Evolutionary conservation across 2,329 filamentous ascomycete species (phyloP), one percentile per base, ranked within the genome.

Genomic region (Alternaria gansuensis): DNA sequence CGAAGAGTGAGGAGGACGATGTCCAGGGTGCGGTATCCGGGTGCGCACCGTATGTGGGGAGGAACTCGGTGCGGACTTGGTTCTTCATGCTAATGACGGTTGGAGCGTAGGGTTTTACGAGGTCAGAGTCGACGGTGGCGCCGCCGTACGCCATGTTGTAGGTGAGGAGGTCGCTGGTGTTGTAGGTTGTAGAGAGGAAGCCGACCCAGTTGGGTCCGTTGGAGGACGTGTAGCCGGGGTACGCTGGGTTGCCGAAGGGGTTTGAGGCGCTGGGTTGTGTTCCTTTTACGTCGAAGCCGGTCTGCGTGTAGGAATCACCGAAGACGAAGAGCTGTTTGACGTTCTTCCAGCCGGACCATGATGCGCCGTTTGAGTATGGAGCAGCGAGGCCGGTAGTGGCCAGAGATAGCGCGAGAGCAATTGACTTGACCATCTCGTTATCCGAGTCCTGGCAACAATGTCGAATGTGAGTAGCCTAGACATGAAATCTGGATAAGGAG

Each of bases 241-340:
- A 85, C 0, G 78, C 46, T 0, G 87, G 87, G 66, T 90, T 90
- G 0, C 88, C 87, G 61, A 89, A 77, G 0, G 87, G 85, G 66
- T 87, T 86, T 5, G 75, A 73, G 4, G 78, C 63, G 7, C 79
- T 83, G 1, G 88, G 86, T 36, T 86, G 81, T 0, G 79, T 74
- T 23, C 80, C 78, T 10, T 76, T 81, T 40, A 82, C 76, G 58
- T 87, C 76, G 74, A 90, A 90, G 8, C 83, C 83, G 2, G 84
- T 87, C 60, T 83, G 81, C 1, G 84, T 84, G 75, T 87, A 88
- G 3, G 84, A 87, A 67, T 88, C 84, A 40, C 86, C 85, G 64
- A 76, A 76, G 28, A 76, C 69, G 50, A 76, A 76, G n/a, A 76
- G 46, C 41, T 76, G 67, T 46, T 75, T 70, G 3, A 75, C 68